phyloP scores from a whole-genome alignment of 129 eudicot genomes.

The Tagetes patula region DNA sequence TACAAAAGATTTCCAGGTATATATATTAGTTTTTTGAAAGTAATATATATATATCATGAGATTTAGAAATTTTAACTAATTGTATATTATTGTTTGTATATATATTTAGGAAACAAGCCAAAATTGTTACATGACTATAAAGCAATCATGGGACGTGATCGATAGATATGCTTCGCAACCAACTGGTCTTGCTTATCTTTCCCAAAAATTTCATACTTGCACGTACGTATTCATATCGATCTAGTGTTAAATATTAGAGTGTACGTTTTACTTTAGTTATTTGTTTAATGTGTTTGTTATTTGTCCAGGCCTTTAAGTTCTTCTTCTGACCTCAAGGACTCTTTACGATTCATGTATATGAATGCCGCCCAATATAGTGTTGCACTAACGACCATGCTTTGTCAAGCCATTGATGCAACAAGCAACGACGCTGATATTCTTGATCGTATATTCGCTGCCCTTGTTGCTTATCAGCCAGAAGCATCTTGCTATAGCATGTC shows the following conservation, averaged over 20 bases:
- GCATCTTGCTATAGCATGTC: slow-evolving; percentile 35
- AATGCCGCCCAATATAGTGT: slow-evolving; percentile 56
- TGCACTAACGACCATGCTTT: slow-evolving; percentile 54
- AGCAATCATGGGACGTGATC: slow-evolving; percentile 64
- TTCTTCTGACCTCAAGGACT: slow-evolving; percentile 42
- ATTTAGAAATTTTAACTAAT: no score
- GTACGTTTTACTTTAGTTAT: background rate
- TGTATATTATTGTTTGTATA: background rate
- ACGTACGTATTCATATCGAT: slow-evolving; percentile 26
- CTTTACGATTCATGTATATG: slow-evolving; percentile 38
- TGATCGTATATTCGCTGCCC: slow-evolving; percentile 53
- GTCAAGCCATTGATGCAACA: slow-evolving; percentile 59
- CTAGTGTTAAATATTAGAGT: background rate
- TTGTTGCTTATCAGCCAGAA: slow-evolving; percentile 26
- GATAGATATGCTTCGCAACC: slow-evolving; percentile 52
- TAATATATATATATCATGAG: no score
- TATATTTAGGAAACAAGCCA: slow-evolving; percentile 52
- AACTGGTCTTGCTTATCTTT: slow-evolving; percentile 57
- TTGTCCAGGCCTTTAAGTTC: slow-evolving; percentile 38
- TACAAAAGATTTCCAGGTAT: slow-evolving; percentile 58
- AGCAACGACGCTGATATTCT: slow-evolving; percentile 45
- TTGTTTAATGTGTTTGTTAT: background rate
- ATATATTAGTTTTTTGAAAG: no score
- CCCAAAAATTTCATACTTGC: slow-evolving; percentile 58
- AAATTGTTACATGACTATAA: slow-evolving; percentile 57